Conservation (phyloP, 768 basidiomycete genomes). For the Ramaria sp. region DNA sequence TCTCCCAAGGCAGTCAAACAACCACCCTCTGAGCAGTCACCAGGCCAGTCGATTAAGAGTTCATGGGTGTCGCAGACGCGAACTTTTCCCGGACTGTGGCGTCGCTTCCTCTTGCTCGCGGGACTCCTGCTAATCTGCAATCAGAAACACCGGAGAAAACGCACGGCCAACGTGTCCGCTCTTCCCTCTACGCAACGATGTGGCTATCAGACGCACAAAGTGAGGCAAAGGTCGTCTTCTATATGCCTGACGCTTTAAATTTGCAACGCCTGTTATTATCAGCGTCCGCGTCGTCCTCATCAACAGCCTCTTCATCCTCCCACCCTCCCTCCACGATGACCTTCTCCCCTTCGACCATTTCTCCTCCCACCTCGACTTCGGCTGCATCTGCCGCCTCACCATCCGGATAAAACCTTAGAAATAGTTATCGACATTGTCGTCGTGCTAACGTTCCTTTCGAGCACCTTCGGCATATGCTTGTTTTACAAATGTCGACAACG, state of each 20-base stretch:
- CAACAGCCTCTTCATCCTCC: too few relatives aligned
- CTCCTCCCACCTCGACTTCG: not conserved
- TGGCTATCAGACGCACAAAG: slow-evolving; percentile 48
- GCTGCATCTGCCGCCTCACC: not conserved
- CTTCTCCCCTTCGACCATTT: too few relatives aligned
- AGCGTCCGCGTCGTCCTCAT: too few relatives aligned
- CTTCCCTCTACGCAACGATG: slow-evolving; percentile 22
- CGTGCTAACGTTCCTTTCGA: not conserved
- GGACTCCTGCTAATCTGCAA: slow-evolving; percentile 53
- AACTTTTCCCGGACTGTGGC: slow-evolving; percentile 11
- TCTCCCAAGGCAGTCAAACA: slow-evolving; percentile 4
- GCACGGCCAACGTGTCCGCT: not conserved
- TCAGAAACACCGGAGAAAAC: too few relatives aligned
- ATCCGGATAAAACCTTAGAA: not conserved
- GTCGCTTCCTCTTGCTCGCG: slow-evolving; percentile 33
- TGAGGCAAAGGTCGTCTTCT: slow-evolving; percentile 10
- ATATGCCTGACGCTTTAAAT: not conserved
- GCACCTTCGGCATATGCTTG: not conserved
- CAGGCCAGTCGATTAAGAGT: not conserved
- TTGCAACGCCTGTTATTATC: not conserved
- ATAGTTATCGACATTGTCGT: not conserved
- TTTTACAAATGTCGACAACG: not conserved
- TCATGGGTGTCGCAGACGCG: not conserved
- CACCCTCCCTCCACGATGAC: too few relatives aligned
- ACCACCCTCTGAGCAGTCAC: not conserved